Evolutionary conservation across 306 rosid species (phyloP).

Genomic region (Cercis canadensis): DNA sequence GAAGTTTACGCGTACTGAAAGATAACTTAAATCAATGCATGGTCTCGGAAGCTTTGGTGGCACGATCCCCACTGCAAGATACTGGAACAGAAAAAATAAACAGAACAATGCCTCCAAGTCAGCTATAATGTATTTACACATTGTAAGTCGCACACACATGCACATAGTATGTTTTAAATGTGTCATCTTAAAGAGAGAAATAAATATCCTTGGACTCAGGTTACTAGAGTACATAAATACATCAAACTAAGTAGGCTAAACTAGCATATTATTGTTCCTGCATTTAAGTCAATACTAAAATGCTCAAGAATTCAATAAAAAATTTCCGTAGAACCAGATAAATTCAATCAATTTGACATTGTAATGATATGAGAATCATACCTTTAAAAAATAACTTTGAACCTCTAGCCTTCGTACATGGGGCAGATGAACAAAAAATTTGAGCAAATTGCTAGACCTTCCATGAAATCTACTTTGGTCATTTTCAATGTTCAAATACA

Average conservation of each 20-base stretch:
- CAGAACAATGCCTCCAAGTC: constrained; percentile 30
- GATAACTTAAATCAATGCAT: constrained; percentile 56
- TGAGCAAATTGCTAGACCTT: constrained; percentile 49
- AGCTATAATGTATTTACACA: constrained; percentile 7
- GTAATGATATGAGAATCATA: constrained; percentile 27
- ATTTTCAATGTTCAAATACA: constrained; percentile 41
- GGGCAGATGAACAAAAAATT: constrained; percentile 58
- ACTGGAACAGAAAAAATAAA: constrained; percentile 49
- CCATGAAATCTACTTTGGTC: constrained; percentile 38
- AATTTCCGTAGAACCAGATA: constrained; percentile 21
- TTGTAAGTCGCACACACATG: constrained; percentile 2
- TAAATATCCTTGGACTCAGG: not conserved
- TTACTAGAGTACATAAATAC: not conserved
- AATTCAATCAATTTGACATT: constrained; percentile 19
- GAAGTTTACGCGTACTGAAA: constrained; percentile 62
- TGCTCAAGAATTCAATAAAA: constrained; percentile 26
- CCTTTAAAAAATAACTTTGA: constrained; percentile 64
- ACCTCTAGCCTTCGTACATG: constrained; percentile 55
- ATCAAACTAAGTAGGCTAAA: not conserved
- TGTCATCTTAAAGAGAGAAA: not conserved
- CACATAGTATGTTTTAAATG: not conserved
- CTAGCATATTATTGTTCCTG: not conserved
- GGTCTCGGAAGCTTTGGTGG: constrained; percentile 50
- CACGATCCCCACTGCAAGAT: constrained; percentile 57
- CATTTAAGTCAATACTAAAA: constrained; percentile 3